phyloP scores from a whole-genome alignment of 768 basidiomycete genomes.

The Xerocomellus intermedius region DNA sequence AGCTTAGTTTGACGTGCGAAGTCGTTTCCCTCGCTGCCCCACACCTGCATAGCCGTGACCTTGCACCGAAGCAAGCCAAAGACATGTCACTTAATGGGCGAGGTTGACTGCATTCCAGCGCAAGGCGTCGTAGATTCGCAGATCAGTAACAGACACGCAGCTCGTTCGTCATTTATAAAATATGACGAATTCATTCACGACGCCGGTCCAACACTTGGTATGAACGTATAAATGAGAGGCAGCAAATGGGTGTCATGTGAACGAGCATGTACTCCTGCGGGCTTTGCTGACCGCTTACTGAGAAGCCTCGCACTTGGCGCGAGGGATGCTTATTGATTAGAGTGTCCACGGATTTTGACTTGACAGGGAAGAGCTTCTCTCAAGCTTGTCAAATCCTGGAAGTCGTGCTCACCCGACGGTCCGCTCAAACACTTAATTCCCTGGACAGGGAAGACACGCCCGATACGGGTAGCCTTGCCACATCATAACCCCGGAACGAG shows the following conservation, averaged over 20 bases:
- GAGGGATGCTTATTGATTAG: slow-evolving; percentile 13
- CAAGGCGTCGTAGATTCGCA: not conserved
- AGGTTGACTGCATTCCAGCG: not conserved
- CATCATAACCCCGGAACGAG: slow-evolving; percentile 6
- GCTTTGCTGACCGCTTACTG: slow-evolving; percentile 10
- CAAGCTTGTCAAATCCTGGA: slow-evolving; percentile 16
- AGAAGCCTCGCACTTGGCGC: slow-evolving; percentile 19
- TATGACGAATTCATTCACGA: not conserved
- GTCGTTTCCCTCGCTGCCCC: slow-evolving; percentile 13
- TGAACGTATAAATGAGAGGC: slow-evolving; percentile 4
- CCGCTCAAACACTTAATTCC: slow-evolving; percentile 17
- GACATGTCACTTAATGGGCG: not conserved
- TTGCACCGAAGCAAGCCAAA: not conserved
- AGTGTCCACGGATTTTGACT: slow-evolving; percentile 17
- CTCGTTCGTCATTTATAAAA: not conserved
- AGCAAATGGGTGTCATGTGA: slow-evolving; percentile 4
- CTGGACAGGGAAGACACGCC: slow-evolving; percentile 18
- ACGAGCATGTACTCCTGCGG: slow-evolving; percentile 15
- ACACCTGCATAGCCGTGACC: slow-evolving; percentile 14
- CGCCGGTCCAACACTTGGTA: not conserved
- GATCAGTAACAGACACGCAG: slow-evolving; percentile 5
- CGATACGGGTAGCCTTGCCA: not conserved
- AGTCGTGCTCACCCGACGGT: slow-evolving; percentile 3
- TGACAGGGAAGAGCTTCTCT: slow-evolving; percentile 3
- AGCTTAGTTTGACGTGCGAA: slow-evolving; percentile 11